Conservation (phyloP, 1,284 basidiomycete species). For the Takashimella koratensis region DNA sequence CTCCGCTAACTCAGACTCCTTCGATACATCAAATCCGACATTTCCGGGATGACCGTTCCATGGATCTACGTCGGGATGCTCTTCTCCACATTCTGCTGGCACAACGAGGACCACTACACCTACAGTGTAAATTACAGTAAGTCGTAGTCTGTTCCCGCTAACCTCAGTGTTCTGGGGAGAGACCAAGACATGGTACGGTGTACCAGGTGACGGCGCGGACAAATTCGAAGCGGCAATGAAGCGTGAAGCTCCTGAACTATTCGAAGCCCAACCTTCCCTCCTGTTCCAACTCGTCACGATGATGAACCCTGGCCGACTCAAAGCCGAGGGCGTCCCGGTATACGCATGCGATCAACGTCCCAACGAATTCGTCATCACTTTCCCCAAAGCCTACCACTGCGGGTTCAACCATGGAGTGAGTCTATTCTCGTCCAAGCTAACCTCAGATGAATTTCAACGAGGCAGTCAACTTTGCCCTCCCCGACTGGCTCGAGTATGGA, state of each 20-base stretch:
- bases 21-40: constrained; percentile 93
- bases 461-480: constrained; percentile 97
- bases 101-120: constrained; percentile 99
- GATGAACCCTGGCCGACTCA: constrained; percentile 89
- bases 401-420: constrained; percentile 96
- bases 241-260: constrained; percentile 94
- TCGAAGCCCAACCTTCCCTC: constrained; percentile 94
- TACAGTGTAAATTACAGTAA: constrained; percentile 92
- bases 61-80: constrained; percentile 99
- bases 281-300: constrained; percentile 97
- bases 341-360: constrained; percentile 94
- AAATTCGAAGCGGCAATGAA: constrained; percentile 96
- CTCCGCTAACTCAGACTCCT: constrained; percentile 26
- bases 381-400: constrained; percentile 97
- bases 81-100: constrained; percentile 99
- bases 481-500: constrained; percentile 88
- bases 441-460: constrained; percentile 92
- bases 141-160: constrained; percentile 44
- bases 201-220: constrained; percentile 88
- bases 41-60: constrained; percentile 99
- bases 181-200: constrained; percentile 99
- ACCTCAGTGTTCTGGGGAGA: constrained; percentile 93
- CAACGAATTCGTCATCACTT: constrained; percentile 96
- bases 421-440: constrained; percentile 21
- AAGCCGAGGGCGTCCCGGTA: constrained; percentile 86